Conservation (phyloP, 495 filamentous ascomycete genomes). For the Friedmanniomyces endolithicus region DNA sequence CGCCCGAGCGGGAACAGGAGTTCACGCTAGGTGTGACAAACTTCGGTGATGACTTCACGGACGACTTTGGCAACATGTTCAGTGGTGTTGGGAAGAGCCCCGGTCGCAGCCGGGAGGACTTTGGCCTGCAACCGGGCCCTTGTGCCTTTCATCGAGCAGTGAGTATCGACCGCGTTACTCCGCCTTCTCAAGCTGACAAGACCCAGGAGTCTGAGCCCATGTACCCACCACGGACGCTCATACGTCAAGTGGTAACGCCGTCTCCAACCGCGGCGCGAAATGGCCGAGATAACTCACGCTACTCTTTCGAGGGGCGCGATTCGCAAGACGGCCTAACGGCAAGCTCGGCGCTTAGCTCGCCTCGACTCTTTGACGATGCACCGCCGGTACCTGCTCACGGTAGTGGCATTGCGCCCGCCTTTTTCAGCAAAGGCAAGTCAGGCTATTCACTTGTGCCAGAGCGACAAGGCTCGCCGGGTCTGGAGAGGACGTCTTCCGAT, state of each 20-base stretch:
- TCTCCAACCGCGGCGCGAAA: slow-evolving; percentile 20
- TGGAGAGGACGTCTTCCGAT: slow-evolving; percentile 13
- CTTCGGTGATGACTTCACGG: slow-evolving; percentile 24
- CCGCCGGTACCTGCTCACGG: slow-evolving; percentile 8
- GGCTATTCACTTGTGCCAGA: slow-evolving; percentile 14
- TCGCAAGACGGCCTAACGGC: slow-evolving; percentile 24
- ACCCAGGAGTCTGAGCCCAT: slow-evolving; percentile 23
- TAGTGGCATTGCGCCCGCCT: slow-evolving; percentile 7
- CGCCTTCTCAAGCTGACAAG: neutral
- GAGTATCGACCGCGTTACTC: neutral
- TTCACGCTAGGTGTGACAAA: slow-evolving; percentile 19
- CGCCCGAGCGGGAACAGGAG: slow-evolving; percentile 20
- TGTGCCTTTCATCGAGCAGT: slow-evolving; percentile 16
- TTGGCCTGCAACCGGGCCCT: neutral
- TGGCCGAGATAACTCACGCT: slow-evolving; percentile 21
- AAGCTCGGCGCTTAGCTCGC: slow-evolving; percentile 11
- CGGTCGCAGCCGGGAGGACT: slow-evolving; percentile 1
- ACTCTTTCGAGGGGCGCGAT: slow-evolving; percentile 24
- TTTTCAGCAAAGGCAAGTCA: slow-evolving; percentile 6
- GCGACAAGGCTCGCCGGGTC: slow-evolving; percentile 2
- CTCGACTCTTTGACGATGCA: slow-evolving; percentile 7
- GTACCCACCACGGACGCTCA: slow-evolving; percentile 17
- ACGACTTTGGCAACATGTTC: slow-evolving; percentile 30
- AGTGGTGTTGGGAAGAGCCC: slow-evolving; percentile 6
- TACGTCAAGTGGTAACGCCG: slow-evolving; percentile 14